These are phyloP conservation scores for Brassica juncea DNA, from an alignment of 345 rosid species.

Conservation along the genomic window DNA sequence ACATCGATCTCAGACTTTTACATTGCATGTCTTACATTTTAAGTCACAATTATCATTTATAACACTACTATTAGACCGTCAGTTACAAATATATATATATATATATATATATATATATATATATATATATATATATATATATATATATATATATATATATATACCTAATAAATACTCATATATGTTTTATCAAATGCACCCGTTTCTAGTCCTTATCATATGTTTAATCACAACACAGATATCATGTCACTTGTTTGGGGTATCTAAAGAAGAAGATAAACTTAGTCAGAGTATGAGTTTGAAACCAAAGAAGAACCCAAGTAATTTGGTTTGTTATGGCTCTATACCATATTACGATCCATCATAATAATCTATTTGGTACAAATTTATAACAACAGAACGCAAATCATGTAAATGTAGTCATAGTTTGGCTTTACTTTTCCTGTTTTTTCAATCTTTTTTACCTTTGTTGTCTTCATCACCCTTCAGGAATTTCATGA, in stretches of 20 bases:
- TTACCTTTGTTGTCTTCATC: conserved; percentile 49
- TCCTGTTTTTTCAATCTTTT: conserved; percentile 31
- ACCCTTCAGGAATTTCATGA: conserved; percentile 68
- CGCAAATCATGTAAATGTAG: conserved; percentile 13
- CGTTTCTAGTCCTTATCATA: not conserved
- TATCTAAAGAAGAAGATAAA: not conserved
- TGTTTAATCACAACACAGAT: not conserved
- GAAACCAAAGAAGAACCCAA: not conserved
- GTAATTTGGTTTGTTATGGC: conserved; percentile 16
- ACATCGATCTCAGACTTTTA: not conserved
- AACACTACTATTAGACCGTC: not conserved
- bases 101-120: too few species aligned
- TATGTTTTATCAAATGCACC: not conserved
- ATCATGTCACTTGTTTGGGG: not conserved
- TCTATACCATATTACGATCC: conserved; percentile 5
- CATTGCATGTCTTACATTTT: not conserved
- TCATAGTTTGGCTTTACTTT: conserved; percentile 1
- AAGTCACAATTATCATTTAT: not conserved
- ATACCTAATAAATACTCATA: not conserved
- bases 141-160: not conserved
- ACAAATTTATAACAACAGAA: conserved; percentile 24
- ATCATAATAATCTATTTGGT: conserved; percentile 18
- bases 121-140: too few species aligned
- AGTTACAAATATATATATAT: not conserved
- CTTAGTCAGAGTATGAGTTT: conserved; percentile 17